These are phyloP conservation scores for Begonia loranthoides DNA, from an alignment of 306 rosid species.

Conservation along the genomic window DNA sequence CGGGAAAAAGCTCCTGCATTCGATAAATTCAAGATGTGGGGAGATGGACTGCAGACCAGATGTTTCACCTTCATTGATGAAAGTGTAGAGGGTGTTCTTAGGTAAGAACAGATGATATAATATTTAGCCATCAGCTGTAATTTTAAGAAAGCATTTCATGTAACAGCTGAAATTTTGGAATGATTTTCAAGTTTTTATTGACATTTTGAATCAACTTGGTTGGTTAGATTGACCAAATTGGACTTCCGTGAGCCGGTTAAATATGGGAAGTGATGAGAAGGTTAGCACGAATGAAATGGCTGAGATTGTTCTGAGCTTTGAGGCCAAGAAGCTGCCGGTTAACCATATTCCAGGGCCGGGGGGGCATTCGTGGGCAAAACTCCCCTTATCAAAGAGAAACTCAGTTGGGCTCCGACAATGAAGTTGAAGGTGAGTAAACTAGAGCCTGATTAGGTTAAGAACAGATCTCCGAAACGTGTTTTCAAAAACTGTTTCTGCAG, in stretches of 20 bases:
- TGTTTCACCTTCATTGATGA: constrained; percentile 91
- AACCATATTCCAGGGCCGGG: constrained; percentile 91
- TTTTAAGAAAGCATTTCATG: too few relatives aligned
- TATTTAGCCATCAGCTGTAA: too few relatives aligned
- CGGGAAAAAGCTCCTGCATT: constrained; percentile 95
- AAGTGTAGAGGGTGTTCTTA: constrained; percentile 87
- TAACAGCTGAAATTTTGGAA: too few relatives aligned
- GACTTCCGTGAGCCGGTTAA: constrained; percentile 88
- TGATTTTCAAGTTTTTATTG: too few relatives aligned
- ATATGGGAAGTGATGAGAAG: constrained; percentile 92
- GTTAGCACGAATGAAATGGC: constrained; percentile 98
- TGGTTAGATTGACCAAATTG: constrained; percentile 62
- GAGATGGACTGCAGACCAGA: constrained; percentile 85
- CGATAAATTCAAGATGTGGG: constrained; percentile 88
- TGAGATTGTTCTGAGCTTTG: constrained; percentile 79
- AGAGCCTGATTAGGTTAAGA: too few relatives aligned
- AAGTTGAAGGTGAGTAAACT: constrained; percentile 48
- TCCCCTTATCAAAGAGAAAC: constrained; percentile 82
- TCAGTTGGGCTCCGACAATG: constrained; percentile 92
- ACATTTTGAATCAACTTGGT: not conserved
- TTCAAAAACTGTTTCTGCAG: not conserved
- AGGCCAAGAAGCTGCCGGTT: constrained; percentile 51
- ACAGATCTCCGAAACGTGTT: too few relatives aligned
- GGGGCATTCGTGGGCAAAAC: constrained; percentile 88
- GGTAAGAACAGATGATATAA: constrained; percentile 18